phyloP scores from a whole-genome alignment of 2,329 filamentous ascomycete genomes.

The Microdochium nivale region DNA sequence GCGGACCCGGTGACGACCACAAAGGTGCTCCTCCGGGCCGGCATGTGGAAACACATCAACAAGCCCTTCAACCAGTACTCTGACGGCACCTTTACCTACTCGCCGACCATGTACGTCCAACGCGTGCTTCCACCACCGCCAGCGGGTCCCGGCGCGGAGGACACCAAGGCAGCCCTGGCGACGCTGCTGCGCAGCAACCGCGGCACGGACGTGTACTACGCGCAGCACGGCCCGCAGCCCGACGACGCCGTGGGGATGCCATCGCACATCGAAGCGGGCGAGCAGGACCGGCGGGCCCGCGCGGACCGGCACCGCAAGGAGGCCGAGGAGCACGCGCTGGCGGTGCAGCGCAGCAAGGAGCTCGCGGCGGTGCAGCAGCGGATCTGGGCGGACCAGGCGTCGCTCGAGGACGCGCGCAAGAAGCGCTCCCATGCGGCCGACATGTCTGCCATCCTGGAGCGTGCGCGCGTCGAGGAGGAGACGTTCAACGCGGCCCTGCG shows the following conservation, averaged over 20 bases:
- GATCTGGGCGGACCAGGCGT: conserved; percentile 37
- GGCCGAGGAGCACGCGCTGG: conserved; percentile 37
- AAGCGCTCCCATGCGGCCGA: conserved; percentile 37
- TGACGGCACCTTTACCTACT: conserved; percentile 48
- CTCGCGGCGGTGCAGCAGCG: conserved; percentile 41
- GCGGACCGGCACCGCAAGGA: conserved; percentile 35
- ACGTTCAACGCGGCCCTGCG: conserved; percentile 26
- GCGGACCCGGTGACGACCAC: conserved; percentile 45
- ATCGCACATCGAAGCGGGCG: conserved; percentile 36
- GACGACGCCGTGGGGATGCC: conserved; percentile 44
- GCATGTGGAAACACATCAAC: conserved; percentile 58
- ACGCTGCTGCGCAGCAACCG: conserved; percentile 42
- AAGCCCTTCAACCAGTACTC: conserved; percentile 47
- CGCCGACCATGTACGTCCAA: conserved; percentile 53
- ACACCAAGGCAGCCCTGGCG: conserved; percentile 32
- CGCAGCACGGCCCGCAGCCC: conserved; percentile 43
- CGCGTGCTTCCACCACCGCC: conserved; percentile 37
- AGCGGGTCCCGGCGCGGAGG: no score
- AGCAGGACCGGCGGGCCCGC: conserved; percentile 40
- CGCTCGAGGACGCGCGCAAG: conserved; percentile 42
- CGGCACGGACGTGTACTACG: conserved; percentile 44
- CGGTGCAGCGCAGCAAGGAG: conserved; percentile 40
- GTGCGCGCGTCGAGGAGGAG: conserved; percentile 38
- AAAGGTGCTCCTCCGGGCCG: conserved; percentile 50
- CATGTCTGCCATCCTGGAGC: conserved; percentile 30